Evolutionary conservation across 495 filamentous ascomycete genomes (phyloP), one percentile per base, ranked within the genome.

Genomic region (Aspergillus steynii): DNA sequence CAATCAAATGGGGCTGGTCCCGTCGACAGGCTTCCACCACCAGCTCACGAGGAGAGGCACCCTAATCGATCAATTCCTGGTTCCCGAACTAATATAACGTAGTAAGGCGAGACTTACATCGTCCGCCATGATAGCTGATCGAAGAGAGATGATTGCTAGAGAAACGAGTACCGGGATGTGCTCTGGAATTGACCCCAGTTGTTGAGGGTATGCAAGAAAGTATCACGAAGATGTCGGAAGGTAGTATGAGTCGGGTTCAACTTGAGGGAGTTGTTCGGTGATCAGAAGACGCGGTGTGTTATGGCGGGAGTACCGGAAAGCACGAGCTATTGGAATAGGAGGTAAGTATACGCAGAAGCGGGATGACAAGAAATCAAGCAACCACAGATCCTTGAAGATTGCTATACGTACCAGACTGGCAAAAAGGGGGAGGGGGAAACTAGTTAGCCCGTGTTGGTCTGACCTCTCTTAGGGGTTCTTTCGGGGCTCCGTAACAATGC

Each of bases 11-110:
- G 63, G 86, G 85, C 75, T 98, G 96, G 80, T 98, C 91, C 60
- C 95, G 87, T 37, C 95, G 92, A 76, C 89, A 93, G 67, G 96
- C 90, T 80, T 97, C 95, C 74, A 99, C 86, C 59, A 98, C 84
- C 65, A 89, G 85, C 74, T 99, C 96, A 67, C 83, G 77, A 12
- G 87, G 85, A 53, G 91, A 90, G 60, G 96, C 95, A 73, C 95
- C 95, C 91, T 97, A 52, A 61, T 56, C 58, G 50, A 59, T 53
- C 29, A 49, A 56, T 57, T n/a, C 14, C n/a, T 54, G 34, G 53
- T 60, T 32, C 53, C 53, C 34, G 29, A 52, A 12, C 61, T 61
- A 61, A 69, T 59, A 15, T 12, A 42, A 42, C 61, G 67, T 47
- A 48, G 51, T 28, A 28, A 7, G 20, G 25, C 64, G 59, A 12